Percentiles rank a stretch among this genome's conserved stretches.
phyloP scores from a whole-genome alignment of 768 basidiomycete species.

The Neoboletus magnificus region DNA sequence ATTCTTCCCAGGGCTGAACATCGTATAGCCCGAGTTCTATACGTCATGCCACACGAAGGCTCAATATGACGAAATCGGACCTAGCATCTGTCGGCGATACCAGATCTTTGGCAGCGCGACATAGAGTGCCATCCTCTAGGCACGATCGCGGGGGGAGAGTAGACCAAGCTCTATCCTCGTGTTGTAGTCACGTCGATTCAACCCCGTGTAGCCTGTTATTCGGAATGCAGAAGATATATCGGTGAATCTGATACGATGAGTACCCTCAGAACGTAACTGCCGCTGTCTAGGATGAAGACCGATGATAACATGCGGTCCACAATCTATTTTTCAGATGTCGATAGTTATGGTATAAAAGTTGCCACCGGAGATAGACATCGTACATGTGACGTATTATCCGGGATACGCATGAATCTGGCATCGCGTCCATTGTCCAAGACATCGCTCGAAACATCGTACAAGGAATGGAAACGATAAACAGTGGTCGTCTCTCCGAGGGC shows the following conservation, averaged over 20 bases:
- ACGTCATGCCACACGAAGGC: slow-evolving; percentile 91
- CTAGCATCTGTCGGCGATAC: slow-evolving; percentile 88
- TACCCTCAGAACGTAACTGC: neutral
- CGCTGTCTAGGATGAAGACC: slow-evolving; percentile 15
- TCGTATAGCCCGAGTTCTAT: slow-evolving; percentile 85
- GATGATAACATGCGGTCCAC: neutral
- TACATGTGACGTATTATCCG: neutral
- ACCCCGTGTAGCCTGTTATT: neutral
- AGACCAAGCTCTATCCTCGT: neutral
- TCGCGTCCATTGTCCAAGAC: too few species aligned
- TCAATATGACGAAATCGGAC: slow-evolving; percentile 91
- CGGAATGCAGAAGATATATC: slow-evolving; percentile 2
- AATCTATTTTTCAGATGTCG: too few species aligned
- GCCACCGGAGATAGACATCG: neutral
- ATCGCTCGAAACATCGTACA: too few species aligned
- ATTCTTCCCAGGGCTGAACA: neutral
- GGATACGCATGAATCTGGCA: too few species aligned
- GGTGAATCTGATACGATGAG: neutral
- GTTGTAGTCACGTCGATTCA: neutral
- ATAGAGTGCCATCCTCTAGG: slow-evolving; percentile 29
- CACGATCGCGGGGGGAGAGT: neutral
- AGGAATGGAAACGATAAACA: neutral
- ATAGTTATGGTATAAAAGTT: neutral
- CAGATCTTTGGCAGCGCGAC: slow-evolving; percentile 91
- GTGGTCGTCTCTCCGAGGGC: neutral